Evolutionary conservation across 805 yeast species (phyloP), one percentile per base, ranked within the genome.

Genomic region (Cyberlindnera americana): DNA sequence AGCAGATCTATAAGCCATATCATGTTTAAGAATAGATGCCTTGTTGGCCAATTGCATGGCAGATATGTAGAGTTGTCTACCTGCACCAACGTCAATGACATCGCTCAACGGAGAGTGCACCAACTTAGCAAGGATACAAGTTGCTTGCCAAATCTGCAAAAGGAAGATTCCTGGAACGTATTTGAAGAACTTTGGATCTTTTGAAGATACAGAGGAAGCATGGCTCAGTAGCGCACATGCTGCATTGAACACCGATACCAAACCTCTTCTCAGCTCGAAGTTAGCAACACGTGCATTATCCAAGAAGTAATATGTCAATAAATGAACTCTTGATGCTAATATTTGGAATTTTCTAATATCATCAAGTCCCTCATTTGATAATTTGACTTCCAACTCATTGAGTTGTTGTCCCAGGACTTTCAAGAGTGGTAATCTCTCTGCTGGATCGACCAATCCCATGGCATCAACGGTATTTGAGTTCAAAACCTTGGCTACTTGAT

Each of bases 11-110:
- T 86, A 87, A 0, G 97, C 87, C 71, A 93, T 81, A 57, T 91
- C 99, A 62, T 90, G 93, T 53, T 88, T 88, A 52, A 87, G 68
- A 21, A 91, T 82, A 0, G 96, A 87, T 0, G 96, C 95, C 44
- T 78, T 78, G 41, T 79, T 74, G 2, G 93, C 79, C 33, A 85
- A 62, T 15, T 73, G 68, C 17, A 85, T 78, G 1, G 93, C 93
- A 17, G 68, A 66, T 45, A 75, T 75, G 52, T 82, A 87, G 22
- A 83, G 72, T 39, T 72, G 74, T 55, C 78, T 81, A 7, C 96
- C 97, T 0, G 79, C 70, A 3, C 75, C 78, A 24, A 78, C 61
- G 61, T 89, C 96, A 13, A 90, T 56, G 13, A 79, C 73, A 19
- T 73, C 67, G 19, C 80, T 72, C 53, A 87, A 66, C 2, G 87